A percentile compares a stretch with the other conserved stretches of the same genome.
These are phyloP conservation scores for Neostapfia colusana DNA, from an alignment of 176 grass and related monocot species.

Conservation along the genomic window DNA sequence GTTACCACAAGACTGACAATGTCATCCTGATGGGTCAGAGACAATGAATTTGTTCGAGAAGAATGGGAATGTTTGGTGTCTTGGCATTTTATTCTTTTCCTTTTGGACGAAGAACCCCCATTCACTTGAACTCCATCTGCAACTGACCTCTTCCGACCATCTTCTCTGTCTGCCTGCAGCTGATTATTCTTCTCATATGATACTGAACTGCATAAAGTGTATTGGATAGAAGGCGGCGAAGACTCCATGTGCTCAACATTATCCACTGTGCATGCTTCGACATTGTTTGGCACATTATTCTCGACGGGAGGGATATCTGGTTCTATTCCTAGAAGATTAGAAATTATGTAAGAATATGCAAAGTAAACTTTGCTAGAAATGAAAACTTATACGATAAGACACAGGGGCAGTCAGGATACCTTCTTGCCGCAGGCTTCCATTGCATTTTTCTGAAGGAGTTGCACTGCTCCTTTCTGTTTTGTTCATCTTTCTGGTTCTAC, in stretches of 20 bases:
- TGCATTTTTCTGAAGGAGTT: constrained; percentile 19
- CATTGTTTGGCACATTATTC: constrained; percentile 40
- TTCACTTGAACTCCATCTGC: constrained; percentile 35
- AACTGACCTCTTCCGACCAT: constrained; percentile 38
- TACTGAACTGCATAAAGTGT: neutral
- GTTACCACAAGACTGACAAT: constrained; percentile 21
- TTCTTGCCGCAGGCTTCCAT: constrained; percentile 29
- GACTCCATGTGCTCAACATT: constrained; percentile 8
- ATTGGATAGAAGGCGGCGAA: neutral
- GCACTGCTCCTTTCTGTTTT: constrained; percentile 35
- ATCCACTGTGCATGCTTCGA: constrained; percentile 28
- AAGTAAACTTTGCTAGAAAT: constrained; percentile 15
- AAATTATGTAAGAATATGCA: constrained; percentile 29
- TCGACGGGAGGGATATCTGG: constrained; percentile 35
- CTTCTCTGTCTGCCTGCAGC: constrained; percentile 12
- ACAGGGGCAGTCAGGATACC: constrained; percentile 34
- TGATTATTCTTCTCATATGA: constrained; percentile 32
- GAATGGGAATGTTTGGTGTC: constrained; percentile 16
- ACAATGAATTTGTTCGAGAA: constrained; percentile 32
- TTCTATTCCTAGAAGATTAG: constrained; percentile 41
- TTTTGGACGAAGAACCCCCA: constrained; percentile 32
- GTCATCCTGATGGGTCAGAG: constrained; percentile 19
- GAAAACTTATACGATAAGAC: constrained; percentile 20
- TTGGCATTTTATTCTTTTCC: constrained; percentile 25
- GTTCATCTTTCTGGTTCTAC: constrained; percentile 16